phyloP scores from a whole-genome alignment of 2,329 filamentous ascomycete genomes.

The Podosphaera fusca region DNA sequence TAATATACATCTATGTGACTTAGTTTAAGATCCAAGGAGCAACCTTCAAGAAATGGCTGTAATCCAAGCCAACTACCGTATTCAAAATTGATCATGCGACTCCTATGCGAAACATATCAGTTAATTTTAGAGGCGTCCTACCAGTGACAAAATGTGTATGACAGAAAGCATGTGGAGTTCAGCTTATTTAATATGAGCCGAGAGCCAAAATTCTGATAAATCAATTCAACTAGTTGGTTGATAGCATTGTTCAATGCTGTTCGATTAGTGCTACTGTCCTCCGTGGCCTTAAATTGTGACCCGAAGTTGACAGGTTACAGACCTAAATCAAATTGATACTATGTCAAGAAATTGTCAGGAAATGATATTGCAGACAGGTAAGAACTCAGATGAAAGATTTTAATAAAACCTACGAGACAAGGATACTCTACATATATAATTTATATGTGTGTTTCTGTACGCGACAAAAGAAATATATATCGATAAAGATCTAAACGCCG shows the following conservation, averaged over 20 bases:
- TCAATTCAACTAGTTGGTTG: not conserved
- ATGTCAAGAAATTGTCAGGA: not conserved
- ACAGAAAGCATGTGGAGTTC: not conserved
- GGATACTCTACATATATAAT: too few species aligned
- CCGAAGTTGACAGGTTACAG: not conserved
- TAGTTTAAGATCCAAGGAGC: not conserved
- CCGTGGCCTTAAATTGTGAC: not conserved
- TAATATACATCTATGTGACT: not conserved
- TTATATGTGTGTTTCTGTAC: too few species aligned
- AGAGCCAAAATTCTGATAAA: not conserved
- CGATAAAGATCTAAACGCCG: too few species aligned
- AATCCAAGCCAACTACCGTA: not conserved
- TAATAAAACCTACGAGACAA: too few species aligned
- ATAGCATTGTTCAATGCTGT: not conserved
- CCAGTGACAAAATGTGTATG: not conserved
- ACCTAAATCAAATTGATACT: not conserved
- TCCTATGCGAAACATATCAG: not conserved
- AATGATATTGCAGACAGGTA: too few species aligned
- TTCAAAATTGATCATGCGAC: not conserved
- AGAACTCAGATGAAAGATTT: too few species aligned
- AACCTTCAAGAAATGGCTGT: not conserved
- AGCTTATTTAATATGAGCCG: not conserved
- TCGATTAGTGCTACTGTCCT: not conserved
- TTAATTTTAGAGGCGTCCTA: not conserved
- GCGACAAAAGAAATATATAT: too few species aligned